phyloP scores from a whole-genome alignment of 2,329 filamentous ascomycete genomes.

The Arachnomyces sp. region DNA sequence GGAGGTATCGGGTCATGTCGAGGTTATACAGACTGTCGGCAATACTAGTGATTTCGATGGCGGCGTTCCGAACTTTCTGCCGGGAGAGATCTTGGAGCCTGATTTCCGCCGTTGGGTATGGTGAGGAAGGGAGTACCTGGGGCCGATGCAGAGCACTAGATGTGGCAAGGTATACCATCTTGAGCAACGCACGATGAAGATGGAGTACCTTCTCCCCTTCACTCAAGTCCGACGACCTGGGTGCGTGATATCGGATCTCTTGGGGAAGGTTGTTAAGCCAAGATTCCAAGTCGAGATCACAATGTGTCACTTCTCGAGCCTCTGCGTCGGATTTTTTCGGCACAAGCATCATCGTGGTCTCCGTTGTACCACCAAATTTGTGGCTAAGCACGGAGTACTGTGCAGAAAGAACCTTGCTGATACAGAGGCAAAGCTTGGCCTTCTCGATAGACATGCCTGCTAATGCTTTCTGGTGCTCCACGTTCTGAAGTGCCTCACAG shows the following conservation, averaged over 20 bases:
- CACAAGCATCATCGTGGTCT: slow-evolving; percentile 79
- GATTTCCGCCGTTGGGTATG: slow-evolving; percentile 48
- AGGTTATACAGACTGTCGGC: slow-evolving; percentile 66
- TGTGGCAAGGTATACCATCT: slow-evolving; percentile 91
- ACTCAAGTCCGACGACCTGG: slow-evolving; percentile 49
- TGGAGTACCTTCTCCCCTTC: slow-evolving; percentile 44
- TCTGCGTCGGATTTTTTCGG: slow-evolving; percentile 83
- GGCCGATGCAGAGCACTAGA: slow-evolving; percentile 85
- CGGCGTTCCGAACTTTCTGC: slow-evolving; percentile 73
- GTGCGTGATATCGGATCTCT: slow-evolving; percentile 61
- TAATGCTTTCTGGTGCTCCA: slow-evolving; percentile 66
- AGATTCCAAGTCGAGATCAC: slow-evolving; percentile 68
- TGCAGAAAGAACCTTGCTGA: slow-evolving; percentile 80
- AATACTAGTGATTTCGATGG: slow-evolving; percentile 77
- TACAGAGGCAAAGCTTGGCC: slow-evolving; percentile 78
- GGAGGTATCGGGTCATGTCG: slow-evolving; percentile 69
- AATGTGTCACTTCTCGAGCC: slow-evolving; percentile 67
- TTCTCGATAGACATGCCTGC: slow-evolving; percentile 88
- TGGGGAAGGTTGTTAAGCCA: slow-evolving; percentile 69
- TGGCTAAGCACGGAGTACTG: slow-evolving; percentile 89
- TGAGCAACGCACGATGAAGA: slow-evolving; percentile 75
- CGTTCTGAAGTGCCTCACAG: slow-evolving; percentile 64
- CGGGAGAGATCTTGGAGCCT: slow-evolving; percentile 77
- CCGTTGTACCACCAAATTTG: slow-evolving; percentile 64
- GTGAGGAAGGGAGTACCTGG: slow-evolving; percentile 73